phyloP scores from a whole-genome alignment of 129 eudicot species.

The Kitagawia praeruptora region DNA sequence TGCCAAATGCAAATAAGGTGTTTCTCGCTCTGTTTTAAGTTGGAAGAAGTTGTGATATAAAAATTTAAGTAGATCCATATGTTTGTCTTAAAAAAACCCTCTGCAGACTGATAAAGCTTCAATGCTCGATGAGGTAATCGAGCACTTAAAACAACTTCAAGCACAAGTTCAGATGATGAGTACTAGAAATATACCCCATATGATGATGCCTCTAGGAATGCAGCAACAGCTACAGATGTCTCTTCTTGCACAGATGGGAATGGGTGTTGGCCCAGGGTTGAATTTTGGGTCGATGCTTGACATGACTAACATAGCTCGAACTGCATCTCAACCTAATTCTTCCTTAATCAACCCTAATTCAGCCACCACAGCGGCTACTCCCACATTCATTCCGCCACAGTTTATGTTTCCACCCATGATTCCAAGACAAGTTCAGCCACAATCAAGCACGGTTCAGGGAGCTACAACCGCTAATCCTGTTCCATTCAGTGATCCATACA shows the following conservation, averaged over 20 bases:
- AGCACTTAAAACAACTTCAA: conserved; percentile 79
- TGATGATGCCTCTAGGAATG: conserved; percentile 56
- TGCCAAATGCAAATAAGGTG: conserved; percentile 81
- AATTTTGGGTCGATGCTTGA: conserved; percentile 20
- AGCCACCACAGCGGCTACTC: conserved; percentile 12
- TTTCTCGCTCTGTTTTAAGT: background rate
- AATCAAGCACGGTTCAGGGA: conserved; percentile 24
- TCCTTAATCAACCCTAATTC: conserved; percentile 32
- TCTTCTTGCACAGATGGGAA: conserved; percentile 67
- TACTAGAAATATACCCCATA: conserved; percentile 50
- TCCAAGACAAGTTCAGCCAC: conserved; percentile 20
- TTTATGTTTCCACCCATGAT: conserved; percentile 28
- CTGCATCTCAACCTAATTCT: conserved; percentile 22
- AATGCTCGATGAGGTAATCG: conserved; percentile 86
- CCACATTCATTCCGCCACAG: conserved; percentile 24
- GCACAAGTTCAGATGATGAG: conserved; percentile 75
- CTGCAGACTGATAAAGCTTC: conserved; percentile 88
- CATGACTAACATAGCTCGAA: conserved; percentile 11
- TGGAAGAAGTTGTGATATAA: background rate
- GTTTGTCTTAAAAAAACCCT: background rate
- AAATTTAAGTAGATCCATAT: background rate
- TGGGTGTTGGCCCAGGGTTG: conserved; percentile 37
- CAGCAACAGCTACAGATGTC: conserved; percentile 80
- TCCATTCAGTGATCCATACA: conserved; percentile 42
- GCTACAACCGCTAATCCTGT: conserved; percentile 24